A percentile compares a stretch with the other conserved stretches of the same genome.
phyloP scores from a whole-genome alignment of 1,139 yeast genomes.

The Blastobotrys buckinghamii region DNA sequence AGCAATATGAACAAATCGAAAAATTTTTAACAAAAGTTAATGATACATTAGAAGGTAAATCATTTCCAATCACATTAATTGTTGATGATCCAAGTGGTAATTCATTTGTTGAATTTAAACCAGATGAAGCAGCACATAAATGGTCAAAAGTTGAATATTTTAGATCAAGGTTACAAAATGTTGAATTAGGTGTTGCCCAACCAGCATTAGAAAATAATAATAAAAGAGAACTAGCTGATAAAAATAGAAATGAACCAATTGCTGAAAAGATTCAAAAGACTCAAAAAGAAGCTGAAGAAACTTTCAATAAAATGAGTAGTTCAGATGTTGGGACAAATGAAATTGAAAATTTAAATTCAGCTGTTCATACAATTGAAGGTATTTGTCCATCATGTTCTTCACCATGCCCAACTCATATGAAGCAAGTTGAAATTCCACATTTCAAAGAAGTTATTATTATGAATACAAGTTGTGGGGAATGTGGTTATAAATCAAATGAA shows the following conservation, averaged over 20 bases:
- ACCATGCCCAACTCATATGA: constrained; percentile 90
- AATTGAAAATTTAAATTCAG: constrained; percentile 77
- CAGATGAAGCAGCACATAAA: constrained; percentile 84
- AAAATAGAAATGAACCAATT: constrained; percentile 21
- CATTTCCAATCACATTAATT: constrained; percentile 71
- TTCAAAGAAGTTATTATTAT: constrained; percentile 95
- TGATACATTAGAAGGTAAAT: constrained; percentile 54
- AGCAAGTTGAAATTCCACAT: constrained; percentile 93
- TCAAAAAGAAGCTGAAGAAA: constrained; percentile 39
- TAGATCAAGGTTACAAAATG: constrained; percentile 86
- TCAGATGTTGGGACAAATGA: not conserved
- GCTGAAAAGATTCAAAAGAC: constrained; percentile 32
- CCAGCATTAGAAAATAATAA: constrained; percentile 20
- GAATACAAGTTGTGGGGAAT: constrained; percentile 88
- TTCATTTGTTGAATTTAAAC: constrained; percentile 90
- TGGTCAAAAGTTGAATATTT: constrained; percentile 84
- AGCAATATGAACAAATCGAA: constrained; percentile 66
- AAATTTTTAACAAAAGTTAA: constrained; percentile 58
- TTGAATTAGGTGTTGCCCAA: constrained; percentile 63
- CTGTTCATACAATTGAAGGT: constrained; percentile 89
- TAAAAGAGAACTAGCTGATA: constrained; percentile 11
- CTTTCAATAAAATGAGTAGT: not conserved
- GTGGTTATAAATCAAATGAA: constrained; percentile 96
- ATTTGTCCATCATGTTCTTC: constrained; percentile 83
- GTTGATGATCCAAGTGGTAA: constrained; percentile 96